Evolutionary conservation across 371 early-diverging fungal species (phyloP), one percentile per base, ranked within the genome.

Genomic region (Mucor lusitanicus): DNA sequence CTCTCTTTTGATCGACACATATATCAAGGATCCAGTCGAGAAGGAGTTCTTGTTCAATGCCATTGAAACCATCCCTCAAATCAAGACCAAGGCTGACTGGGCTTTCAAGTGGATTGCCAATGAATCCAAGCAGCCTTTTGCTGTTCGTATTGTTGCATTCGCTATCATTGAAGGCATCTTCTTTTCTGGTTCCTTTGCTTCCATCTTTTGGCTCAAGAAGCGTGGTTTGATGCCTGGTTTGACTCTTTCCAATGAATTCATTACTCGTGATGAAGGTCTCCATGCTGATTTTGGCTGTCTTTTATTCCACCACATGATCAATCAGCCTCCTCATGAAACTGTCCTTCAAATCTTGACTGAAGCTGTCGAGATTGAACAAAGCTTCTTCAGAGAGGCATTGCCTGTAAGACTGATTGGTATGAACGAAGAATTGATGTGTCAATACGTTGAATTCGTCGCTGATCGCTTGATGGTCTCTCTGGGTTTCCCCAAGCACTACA

Each of bases 201-300:
- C 99, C 40, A 99, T 99, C 85, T 99, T 98, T 80, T 99, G 99
- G 99, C 90, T 99, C 69, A 99, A 99, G 90, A 99, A 99, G 85
- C 94, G 99, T 75, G 99, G 99, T 39, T 79, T 99, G 59, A 99
- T 99, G 99, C 98, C 99, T 25, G 99, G 99, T n/a, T 88, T 99
- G 61, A 98, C 99, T 44, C 99, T 99, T 86, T 96, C 97, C 63
- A 99, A 99, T 87, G 99, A 99, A 80, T 91, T 99, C 40, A 99
- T 99, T 72, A 95, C 95, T 42, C 92, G 99, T 60, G 99, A 99
- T 81, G 99, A 99, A 81, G 99, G 99, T 32, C 88, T 99, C n/a
- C 99, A 99, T 85, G 92, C 93, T 64, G 99, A 99, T 79, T 99
- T 99, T 89, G 99, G 99, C 39, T 99, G 99, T 83, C 85, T 99